phyloP scores from a whole-genome alignment of 2,329 filamentous ascomycete genomes.

The Microdochium trichocladiopsis region DNA sequence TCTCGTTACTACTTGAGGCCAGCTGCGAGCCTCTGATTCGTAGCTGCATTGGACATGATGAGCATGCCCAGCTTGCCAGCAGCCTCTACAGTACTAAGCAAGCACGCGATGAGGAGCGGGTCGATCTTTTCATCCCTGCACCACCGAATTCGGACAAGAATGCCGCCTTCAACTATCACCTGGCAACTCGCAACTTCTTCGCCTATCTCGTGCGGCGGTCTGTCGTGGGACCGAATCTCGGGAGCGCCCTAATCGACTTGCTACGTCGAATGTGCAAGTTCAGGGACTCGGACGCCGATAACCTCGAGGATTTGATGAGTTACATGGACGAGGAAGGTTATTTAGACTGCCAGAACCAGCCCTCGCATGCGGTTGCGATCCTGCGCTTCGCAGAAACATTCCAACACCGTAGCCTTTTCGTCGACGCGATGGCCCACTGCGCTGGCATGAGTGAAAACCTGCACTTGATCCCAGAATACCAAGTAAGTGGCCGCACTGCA shows the following conservation, averaged over 20 bases:
- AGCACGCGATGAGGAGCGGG: conserved; percentile 14
- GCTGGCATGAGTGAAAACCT: conserved; percentile 67
- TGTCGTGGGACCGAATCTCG: conserved; percentile 61
- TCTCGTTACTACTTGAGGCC: conserved; percentile 46
- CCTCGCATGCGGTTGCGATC: conserved; percentile 61
- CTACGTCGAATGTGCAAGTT: conserved; percentile 59
- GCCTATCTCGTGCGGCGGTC: conserved; percentile 61
- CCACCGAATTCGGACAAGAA: conserved; percentile 45
- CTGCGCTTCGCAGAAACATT: conserved; percentile 63
- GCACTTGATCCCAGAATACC: conserved; percentile 49
- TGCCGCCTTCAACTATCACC: conserved; percentile 53
- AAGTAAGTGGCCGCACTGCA: conserved; percentile 37
- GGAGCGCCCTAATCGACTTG: conserved; percentile 56
- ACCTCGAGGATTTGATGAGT: conserved; percentile 51
- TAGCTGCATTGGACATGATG: conserved; percentile 33
- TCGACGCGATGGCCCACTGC: conserved; percentile 69
- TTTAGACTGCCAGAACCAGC: conserved; percentile 55
- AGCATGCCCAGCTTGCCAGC: conserved; percentile 5
- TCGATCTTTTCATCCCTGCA: conserved; percentile 65
- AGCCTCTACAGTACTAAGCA: neutral
- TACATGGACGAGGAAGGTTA: conserved; percentile 69
- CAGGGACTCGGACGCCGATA: conserved; percentile 44
- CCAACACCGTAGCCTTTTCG: conserved; percentile 57
- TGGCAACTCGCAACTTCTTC: conserved; percentile 69
- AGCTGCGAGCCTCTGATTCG: conserved; percentile 56